Evolutionary conservation across 805 yeast genomes (phyloP).

Genomic region (Starmerella vitae): DNA sequence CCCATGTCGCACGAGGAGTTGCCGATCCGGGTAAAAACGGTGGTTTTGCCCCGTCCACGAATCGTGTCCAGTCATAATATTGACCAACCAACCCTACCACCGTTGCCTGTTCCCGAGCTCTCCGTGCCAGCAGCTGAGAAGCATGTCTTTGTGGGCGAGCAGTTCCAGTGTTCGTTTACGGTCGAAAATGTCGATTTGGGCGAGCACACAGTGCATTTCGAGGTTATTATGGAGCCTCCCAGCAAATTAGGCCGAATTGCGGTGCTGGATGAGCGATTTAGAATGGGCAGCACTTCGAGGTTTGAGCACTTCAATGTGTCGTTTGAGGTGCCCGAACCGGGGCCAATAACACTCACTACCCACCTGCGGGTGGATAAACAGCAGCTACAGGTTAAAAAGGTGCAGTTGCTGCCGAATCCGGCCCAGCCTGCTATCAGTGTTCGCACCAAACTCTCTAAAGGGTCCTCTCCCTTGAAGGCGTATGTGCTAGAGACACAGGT

Average conservation of each 20-base stretch:
- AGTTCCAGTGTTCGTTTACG: conserved; percentile 21
- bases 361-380: conserved; percentile 18
- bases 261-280: too few relatives aligned
- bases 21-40: too few relatives aligned
- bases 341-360: conserved; percentile 22
- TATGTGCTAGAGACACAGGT: conserved; percentile 26
- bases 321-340: conserved; percentile 22
- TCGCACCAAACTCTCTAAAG: conserved; percentile 22
- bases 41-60: too few relatives aligned
- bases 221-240: not conserved
- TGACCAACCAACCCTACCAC: conserved; percentile 15
- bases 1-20: too few relatives aligned
- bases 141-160: conserved; percentile 26
- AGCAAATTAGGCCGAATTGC: not conserved
- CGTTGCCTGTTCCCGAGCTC: conserved; percentile 15
- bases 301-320: not conserved
- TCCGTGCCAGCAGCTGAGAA: conserved; percentile 23
- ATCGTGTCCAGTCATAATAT: conserved; percentile 6
- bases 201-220: not conserved
- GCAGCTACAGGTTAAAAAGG: conserved; percentile 21
- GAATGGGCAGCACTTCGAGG: too few relatives aligned
- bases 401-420: conserved; percentile 20
- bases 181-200: conserved; percentile 4
- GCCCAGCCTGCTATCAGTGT: conserved; percentile 25
- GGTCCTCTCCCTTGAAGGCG: conserved; percentile 7